Evolutionary conservation across 2,329 filamentous ascomycete genomes (phyloP).

Genomic region (Didymella lethalis): DNA sequence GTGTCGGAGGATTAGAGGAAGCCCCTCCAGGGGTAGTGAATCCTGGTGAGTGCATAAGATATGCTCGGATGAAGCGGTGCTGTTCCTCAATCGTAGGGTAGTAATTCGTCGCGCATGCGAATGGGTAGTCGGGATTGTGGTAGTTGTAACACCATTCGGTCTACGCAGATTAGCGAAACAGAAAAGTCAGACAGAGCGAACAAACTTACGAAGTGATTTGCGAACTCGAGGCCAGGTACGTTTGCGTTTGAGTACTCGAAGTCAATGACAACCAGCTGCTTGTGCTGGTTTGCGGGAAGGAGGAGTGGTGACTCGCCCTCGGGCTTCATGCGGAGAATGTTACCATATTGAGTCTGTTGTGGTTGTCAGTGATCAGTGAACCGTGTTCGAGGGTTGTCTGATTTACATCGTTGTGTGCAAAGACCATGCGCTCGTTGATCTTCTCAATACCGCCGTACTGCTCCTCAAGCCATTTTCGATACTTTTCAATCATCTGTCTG

Average conservation of each 20-base stretch:
- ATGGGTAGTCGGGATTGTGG: slow-evolving; percentile 72
- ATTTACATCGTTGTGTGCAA: slow-evolving; percentile 96
- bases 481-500: slow-evolving; percentile 75
- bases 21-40: slow-evolving; percentile 66
- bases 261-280: slow-evolving; percentile 95
- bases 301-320: slow-evolving; percentile 81
- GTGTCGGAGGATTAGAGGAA: slow-evolving; percentile 54
- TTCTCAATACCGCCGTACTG: slow-evolving; percentile 72
- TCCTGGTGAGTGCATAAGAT: slow-evolving; percentile 80
- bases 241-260: slow-evolving; percentile 98
- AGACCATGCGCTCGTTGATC: slow-evolving; percentile 79
- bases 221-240: slow-evolving; percentile 85
- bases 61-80: slow-evolving; percentile 82
- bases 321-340: slow-evolving; percentile 82
- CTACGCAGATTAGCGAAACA: slow-evolving; percentile 42
- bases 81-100: slow-evolving; percentile 87
- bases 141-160: slow-evolving; percentile 99
- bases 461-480: slow-evolving; percentile 75
- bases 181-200: slow-evolving; percentile 13
- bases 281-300: slow-evolving; percentile 90
- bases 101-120: slow-evolving; percentile 70
- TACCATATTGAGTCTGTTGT: slow-evolving; percentile 91
- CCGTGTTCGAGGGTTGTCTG: slow-evolving; percentile 6
- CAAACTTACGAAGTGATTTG: slow-evolving; percentile 83
- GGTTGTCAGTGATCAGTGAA: not conserved